Percentiles rank a stretch among this genome's conserved stretches.
Evolutionary conservation across 2,329 filamentous ascomycete genomes (phyloP).

Genomic region (Calycina marina): DNA sequence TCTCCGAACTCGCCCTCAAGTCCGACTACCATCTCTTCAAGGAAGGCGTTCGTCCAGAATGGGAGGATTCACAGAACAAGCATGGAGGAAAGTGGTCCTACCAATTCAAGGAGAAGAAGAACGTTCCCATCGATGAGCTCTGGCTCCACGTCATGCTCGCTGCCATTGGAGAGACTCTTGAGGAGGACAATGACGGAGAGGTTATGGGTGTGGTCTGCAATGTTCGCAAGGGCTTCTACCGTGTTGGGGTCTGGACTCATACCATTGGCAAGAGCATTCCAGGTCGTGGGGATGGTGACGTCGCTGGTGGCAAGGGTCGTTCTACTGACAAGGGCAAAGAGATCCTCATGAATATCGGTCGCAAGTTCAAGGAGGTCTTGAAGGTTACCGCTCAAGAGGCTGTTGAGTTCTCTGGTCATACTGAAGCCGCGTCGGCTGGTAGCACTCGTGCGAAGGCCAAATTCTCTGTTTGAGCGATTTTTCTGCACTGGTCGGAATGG

Average conservation of each 20-base stretch:
- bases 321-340: conserved; percentile 72
- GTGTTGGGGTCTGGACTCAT: conserved; percentile 93
- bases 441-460: conserved; percentile 95
- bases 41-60: conserved; percentile 88
- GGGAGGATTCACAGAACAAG: conserved; percentile 98
- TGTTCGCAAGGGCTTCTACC: conserved; percentile 95
- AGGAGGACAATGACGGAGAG: conserved; percentile 92
- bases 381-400: conserved; percentile 61
- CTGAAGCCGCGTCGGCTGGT: conserved; percentile 80
- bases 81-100: conserved; percentile 99
- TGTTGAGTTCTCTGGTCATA: conserved; percentile 94
- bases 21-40: conserved; percentile 99
- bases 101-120: conserved; percentile 91
- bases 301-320: conserved; percentile 64
- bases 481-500: no score
- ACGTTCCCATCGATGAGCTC: conserved; percentile 79
- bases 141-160: conserved; percentile 97
- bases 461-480: conserved; percentile 53
- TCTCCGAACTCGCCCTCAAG: conserved; percentile 90
- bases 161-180: conserved; percentile 93
- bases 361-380: conserved; percentile 83
- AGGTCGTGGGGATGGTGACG: conserved; percentile 57
- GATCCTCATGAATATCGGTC: conserved; percentile 70
- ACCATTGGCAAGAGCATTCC: conserved; percentile 78
- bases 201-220: conserved; percentile 99